A percentile compares a stretch with the other conserved stretches of the same genome.
Evolutionary conservation across 164 flowering plant genomes (phyloP).

Genomic region (Nelumbo lutea): DNA sequence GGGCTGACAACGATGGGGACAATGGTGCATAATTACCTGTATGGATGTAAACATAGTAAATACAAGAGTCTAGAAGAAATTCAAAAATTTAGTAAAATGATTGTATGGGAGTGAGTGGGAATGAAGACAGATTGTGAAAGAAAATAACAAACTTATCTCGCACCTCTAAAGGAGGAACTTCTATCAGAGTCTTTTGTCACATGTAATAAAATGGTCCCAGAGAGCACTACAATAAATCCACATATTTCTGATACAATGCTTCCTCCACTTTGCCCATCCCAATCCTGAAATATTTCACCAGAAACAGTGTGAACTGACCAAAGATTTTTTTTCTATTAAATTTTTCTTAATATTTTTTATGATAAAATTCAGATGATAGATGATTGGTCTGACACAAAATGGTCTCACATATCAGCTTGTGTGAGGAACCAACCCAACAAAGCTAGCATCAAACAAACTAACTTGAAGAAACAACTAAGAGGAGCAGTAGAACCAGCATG

Average conservation of each 20-base stretch:
- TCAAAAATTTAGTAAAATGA: not conserved
- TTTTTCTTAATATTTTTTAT: not conserved
- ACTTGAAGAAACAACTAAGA: not conserved
- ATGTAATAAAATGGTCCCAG: slow-evolving; percentile 72
- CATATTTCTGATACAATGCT: slow-evolving; percentile 69
- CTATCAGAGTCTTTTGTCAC: slow-evolving; percentile 67
- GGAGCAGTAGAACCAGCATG: not conserved
- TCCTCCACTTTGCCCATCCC: slow-evolving; percentile 68
- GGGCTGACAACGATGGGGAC: slow-evolving; percentile 59
- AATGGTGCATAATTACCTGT: slow-evolving; percentile 33
- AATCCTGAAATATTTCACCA: slow-evolving; percentile 43
- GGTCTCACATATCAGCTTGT: not conserved
- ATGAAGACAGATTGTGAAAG: not conserved
- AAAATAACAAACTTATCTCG: slow-evolving; percentile 1
- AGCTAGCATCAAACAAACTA: not conserved
- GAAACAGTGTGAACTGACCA: not conserved
- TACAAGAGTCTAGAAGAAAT: not conserved
- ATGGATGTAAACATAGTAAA: not conserved
- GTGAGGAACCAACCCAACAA: not conserved
- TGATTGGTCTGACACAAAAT: not conserved
- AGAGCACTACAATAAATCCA: slow-evolving; percentile 71
- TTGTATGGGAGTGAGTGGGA: not conserved
- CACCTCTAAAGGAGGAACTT: slow-evolving; percentile 58
- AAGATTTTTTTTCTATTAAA: not conserved
- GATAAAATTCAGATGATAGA: not conserved